Evolutionary conservation across 2,329 filamentous ascomycete genomes (phyloP).

Genomic region (Bipolaris zeicola): DNA sequence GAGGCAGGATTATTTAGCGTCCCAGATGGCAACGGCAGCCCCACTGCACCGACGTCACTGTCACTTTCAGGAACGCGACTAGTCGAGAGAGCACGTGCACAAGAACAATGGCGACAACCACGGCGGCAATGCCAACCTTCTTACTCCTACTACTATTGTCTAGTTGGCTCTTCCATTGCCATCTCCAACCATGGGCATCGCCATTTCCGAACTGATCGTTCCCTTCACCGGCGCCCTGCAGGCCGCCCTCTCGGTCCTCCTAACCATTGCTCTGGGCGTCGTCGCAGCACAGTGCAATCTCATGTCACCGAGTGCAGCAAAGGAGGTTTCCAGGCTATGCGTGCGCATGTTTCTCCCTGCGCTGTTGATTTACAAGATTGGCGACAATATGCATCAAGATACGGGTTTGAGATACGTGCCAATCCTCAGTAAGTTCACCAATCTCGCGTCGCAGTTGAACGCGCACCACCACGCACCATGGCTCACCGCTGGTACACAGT

Average conservation of each 20-base stretch:
- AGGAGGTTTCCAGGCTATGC: conserved; percentile 59
- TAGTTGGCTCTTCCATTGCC: too few relatives aligned
- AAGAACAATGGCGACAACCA: neutral
- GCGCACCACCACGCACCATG: neutral
- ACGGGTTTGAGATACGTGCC: conserved; percentile 57
- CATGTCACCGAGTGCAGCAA: conserved; percentile 55
- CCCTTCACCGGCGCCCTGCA: conserved; percentile 61
- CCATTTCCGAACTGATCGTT: conserved; percentile 40
- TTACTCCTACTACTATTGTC: too few relatives aligned
- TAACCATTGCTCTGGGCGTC: conserved; percentile 61
- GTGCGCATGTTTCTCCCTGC: conserved; percentile 61
- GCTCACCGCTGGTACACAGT: conserved; percentile 41
- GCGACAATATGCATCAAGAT: conserved; percentile 56
- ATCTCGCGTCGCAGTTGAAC: neutral
- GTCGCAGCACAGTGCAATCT: conserved; percentile 58
- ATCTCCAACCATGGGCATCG: conserved; percentile 27
- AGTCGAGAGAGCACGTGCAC: too few relatives aligned
- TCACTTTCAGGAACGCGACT: conserved; percentile 11
- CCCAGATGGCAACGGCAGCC: neutral
- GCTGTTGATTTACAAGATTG: conserved; percentile 60
- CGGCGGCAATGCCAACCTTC: conserved; percentile 8
- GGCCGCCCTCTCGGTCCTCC: conserved; percentile 59
- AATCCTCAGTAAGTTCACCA: conserved; percentile 49
- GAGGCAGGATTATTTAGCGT: too few relatives aligned
- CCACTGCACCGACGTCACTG: conserved; percentile 15